phyloP scores from a whole-genome alignment of 2,329 filamentous ascomycete genomes.

The Cladosporium austrohemisphaericum region DNA sequence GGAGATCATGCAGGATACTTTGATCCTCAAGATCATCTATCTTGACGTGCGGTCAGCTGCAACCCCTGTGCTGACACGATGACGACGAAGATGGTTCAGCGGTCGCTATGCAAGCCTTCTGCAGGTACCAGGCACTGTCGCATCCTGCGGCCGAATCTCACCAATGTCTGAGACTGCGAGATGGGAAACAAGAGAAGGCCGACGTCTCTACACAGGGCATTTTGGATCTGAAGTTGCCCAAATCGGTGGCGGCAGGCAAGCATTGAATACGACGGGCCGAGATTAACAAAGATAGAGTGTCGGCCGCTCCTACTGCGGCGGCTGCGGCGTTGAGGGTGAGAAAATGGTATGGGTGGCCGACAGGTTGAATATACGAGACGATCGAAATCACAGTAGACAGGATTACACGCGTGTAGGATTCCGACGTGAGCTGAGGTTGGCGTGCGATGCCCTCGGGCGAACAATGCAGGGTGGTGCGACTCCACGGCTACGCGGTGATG shows the following conservation, averaged over 20 bases:
- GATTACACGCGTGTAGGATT: background rate
- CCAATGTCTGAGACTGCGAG: constrained; percentile 5
- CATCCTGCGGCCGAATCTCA: background rate
- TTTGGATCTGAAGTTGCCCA: too few relatives aligned
- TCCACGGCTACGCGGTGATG: constrained; percentile 3
- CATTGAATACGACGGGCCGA: constrained; percentile 4
- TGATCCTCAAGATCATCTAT: too few relatives aligned
- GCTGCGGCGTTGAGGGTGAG: constrained; percentile 12
- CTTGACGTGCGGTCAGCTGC: background rate
- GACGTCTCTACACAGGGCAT: too few relatives aligned
- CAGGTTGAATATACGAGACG: background rate
- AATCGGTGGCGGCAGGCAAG: background rate
- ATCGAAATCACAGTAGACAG: background rate
- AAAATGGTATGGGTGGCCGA: background rate
- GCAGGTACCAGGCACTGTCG: constrained; percentile 13
- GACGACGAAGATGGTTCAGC: constrained; percentile 9
- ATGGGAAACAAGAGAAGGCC: background rate
- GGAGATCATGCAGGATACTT: too few relatives aligned
- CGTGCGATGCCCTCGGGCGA: background rate
- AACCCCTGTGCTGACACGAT: constrained; percentile 13
- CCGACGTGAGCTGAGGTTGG: background rate
- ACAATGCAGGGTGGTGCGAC: constrained; percentile 4
- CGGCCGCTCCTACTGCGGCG: constrained; percentile 4
- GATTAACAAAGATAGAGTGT: constrained; percentile 5
- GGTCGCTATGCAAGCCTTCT: constrained; percentile 14